Percentiles rank a stretch among this genome's conserved stretches.
phyloP scores from a whole-genome alignment of 2,329 filamentous ascomycete species.

The Berkeleyomyces basicola region DNA sequence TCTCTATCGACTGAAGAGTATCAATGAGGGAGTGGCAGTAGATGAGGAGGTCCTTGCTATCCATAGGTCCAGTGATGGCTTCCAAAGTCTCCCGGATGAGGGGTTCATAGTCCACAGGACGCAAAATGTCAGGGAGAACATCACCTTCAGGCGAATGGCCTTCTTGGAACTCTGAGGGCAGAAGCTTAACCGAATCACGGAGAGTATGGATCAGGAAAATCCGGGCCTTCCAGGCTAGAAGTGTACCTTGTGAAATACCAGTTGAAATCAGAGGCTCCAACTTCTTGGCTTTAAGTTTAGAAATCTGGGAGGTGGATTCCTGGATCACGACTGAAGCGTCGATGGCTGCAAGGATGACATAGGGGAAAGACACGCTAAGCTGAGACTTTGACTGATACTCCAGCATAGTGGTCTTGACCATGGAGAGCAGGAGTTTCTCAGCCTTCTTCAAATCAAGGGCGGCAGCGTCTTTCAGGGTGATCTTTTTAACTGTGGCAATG shows the following conservation, averaged over 20 bases:
- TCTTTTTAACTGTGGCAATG: constrained; percentile 18
- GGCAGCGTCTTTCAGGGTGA: constrained; percentile 15
- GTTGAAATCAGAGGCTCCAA: constrained; percentile 23
- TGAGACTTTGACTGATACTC: constrained; percentile 10
- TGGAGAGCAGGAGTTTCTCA: constrained; percentile 10
- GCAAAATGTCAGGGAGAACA: constrained; percentile 2
- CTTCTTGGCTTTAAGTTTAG: constrained; percentile 18
- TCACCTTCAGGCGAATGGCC: background rate
- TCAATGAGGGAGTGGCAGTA: constrained; percentile 26
- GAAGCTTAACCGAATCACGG: constrained; percentile 6
- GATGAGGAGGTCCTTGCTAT: constrained; percentile 20
- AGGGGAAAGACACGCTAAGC: constrained; percentile 4
- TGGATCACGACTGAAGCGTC: constrained; percentile 10
- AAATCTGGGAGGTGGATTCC: constrained; percentile 5
- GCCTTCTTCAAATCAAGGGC: constrained; percentile 17
- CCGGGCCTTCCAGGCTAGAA: constrained; percentile 30
- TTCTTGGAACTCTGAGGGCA: background rate
- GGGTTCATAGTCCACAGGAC: constrained; percentile 16
- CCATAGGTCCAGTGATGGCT: constrained; percentile 21
- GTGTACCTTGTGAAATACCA: constrained; percentile 22
- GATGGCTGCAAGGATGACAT: constrained; percentile 13
- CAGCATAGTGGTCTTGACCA: constrained; percentile 9
- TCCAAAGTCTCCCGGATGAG: constrained; percentile 21
- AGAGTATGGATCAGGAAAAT: constrained; percentile 23
- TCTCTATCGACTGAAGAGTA: constrained; percentile 19